Conservation (phyloP, 2,329 filamentous ascomycete species). For the Tolypocladium sp. region DNA sequence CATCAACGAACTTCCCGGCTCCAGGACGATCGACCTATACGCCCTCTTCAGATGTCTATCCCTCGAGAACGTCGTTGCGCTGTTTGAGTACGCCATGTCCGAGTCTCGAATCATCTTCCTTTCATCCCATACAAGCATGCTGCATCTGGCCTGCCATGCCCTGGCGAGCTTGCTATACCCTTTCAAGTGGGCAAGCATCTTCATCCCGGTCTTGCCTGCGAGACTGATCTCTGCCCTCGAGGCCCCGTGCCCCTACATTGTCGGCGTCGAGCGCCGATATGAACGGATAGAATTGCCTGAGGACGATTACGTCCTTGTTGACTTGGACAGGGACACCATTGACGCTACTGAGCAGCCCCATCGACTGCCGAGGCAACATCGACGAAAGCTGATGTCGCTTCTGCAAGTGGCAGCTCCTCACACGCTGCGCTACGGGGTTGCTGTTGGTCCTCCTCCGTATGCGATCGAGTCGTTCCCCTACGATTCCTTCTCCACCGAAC, state of each 20-base stretch:
- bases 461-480: constrained; percentile 88
- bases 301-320: constrained; percentile 91
- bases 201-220: constrained; percentile 84
- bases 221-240: constrained; percentile 84
- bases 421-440: constrained; percentile 76
- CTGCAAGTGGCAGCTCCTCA: constrained; percentile 87
- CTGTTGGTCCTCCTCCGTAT: constrained; percentile 83
- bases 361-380: constrained; percentile 75
- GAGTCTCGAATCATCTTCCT: constrained; percentile 95
- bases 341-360: constrained; percentile 74
- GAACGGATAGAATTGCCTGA: constrained; percentile 79
- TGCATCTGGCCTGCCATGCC: constrained; percentile 87
- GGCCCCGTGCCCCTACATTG: constrained; percentile 92
- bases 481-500: constrained; percentile 84
- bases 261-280: constrained; percentile 89
- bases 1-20: constrained; percentile 83
- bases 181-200: constrained; percentile 85
- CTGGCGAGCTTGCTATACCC: constrained; percentile 80
- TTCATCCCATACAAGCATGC: constrained; percentile 92
- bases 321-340: constrained; percentile 84
- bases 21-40: constrained; percentile 85
- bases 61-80: constrained; percentile 80
- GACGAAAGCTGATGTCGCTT: constrained; percentile 80
- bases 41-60: constrained; percentile 85
- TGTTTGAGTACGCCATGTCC: constrained; percentile 87